A percentile compares a stretch with the other conserved stretches of the same genome.
phyloP scores from a whole-genome alignment of 768 basidiomycete species.

The Suillus americanus region DNA sequence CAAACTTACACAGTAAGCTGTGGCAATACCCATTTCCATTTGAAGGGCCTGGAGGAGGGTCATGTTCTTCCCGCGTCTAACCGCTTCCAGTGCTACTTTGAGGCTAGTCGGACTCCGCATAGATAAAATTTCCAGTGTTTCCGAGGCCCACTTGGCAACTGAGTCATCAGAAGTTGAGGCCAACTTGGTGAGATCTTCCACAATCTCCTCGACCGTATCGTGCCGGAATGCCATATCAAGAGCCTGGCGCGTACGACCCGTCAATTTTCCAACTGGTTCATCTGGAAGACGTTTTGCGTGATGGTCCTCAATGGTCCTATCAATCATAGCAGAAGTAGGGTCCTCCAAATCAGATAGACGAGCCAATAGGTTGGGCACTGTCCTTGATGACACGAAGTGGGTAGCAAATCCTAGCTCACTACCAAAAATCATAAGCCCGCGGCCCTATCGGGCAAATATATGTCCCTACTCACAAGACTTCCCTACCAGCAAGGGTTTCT shows the following conservation, averaged over 20 bases:
- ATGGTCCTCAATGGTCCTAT: slow-evolving; percentile 69
- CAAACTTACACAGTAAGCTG: slow-evolving; percentile 82
- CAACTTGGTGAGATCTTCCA: slow-evolving; percentile 49
- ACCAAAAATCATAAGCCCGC: slow-evolving; percentile 14
- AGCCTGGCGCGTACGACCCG: slow-evolving; percentile 66
- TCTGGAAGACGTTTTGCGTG: slow-evolving; percentile 55
- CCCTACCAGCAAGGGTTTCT: slow-evolving; percentile 68
- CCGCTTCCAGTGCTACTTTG: slow-evolving; percentile 81
- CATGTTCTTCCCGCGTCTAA: slow-evolving; percentile 67
- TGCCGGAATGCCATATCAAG: slow-evolving; percentile 80
- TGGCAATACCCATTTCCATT: slow-evolving; percentile 87
- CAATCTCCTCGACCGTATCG: slow-evolving; percentile 68
- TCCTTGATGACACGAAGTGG: slow-evolving; percentile 81
- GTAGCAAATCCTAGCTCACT: slow-evolving; percentile 94
- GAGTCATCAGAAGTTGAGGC: slow-evolving; percentile 39
- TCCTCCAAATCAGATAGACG: slow-evolving; percentile 51
- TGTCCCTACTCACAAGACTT: slow-evolving; percentile 69
- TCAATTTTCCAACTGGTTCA: slow-evolving; percentile 53
- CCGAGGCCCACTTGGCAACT: slow-evolving; percentile 71
- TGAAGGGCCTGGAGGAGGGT: slow-evolving; percentile 65
- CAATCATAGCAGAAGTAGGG: slow-evolving; percentile 47
- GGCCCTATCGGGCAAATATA: slow-evolving; percentile 4
- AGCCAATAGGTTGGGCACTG: slow-evolving; percentile 69
- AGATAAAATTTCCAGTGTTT: slow-evolving; percentile 62
- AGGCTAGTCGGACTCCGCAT: slow-evolving; percentile 88